Conservation (phyloP, 2,329 filamentous ascomycete genomes). For the Alternaria gansuensis region DNA sequence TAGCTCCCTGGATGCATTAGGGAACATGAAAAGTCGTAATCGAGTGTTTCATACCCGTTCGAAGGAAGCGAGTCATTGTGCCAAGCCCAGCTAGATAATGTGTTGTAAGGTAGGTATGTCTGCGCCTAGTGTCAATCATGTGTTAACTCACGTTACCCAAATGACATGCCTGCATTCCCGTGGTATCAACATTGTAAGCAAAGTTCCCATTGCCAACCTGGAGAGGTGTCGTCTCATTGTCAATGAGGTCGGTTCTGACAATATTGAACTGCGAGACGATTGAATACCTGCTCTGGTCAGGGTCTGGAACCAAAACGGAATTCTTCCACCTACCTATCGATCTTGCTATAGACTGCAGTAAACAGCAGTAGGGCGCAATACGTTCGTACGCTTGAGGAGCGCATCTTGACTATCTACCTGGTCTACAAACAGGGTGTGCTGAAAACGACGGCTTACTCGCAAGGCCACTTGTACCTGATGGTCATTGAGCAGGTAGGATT, state of each 20-base stretch:
- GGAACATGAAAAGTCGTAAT: slow-evolving; percentile 27
- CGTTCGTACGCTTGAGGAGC: neutral
- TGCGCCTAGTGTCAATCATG: neutral
- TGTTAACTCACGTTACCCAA: neutral
- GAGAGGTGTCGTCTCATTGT: slow-evolving; percentile 60
- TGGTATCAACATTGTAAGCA: slow-evolving; percentile 58
- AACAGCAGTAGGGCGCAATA: slow-evolving; percentile 9
- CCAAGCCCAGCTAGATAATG: slow-evolving; percentile 56
- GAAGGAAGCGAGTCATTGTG: slow-evolving; percentile 56
- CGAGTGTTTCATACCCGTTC: slow-evolving; percentile 33
- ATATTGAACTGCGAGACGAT: slow-evolving; percentile 37
- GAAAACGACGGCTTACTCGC: neutral
- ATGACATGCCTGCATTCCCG: slow-evolving; percentile 52
- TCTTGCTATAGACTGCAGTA: slow-evolving; percentile 12
- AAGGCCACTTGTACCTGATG: neutral
- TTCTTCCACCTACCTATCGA: slow-evolving; percentile 25
- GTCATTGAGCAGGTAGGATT: neutral
- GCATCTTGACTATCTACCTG: neutral
- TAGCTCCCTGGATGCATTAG: slow-evolving; percentile 24
- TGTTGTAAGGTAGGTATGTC: slow-evolving; percentile 54
- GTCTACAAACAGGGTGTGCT: neutral
- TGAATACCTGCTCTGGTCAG: slow-evolving; percentile 19
- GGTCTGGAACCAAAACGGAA: neutral
- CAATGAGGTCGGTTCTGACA: slow-evolving; percentile 29
- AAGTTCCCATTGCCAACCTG: slow-evolving; percentile 60